These are phyloP conservation scores for Pythium myriotylum DNA, from an alignment of 352 stramenopile species.

Conservation along the genomic window DNA sequence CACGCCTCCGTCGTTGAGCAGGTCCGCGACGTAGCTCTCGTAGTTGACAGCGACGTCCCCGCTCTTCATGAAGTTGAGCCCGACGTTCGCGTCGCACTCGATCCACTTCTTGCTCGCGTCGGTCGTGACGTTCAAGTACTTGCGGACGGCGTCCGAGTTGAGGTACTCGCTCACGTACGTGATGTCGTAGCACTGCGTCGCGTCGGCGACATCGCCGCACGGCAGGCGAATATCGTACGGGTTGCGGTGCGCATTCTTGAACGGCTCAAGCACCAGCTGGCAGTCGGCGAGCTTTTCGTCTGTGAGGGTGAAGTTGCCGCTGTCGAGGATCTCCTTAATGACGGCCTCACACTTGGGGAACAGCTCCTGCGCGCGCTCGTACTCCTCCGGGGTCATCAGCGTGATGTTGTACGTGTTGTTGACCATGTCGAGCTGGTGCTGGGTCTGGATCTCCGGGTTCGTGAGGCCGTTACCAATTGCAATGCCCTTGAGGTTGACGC, in stretches of 20 bases:
- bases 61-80: constrained; percentile 24
- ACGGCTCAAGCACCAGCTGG: no score
- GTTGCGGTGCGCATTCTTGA: constrained; percentile 61
- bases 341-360: no score
- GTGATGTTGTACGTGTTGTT: constrained; percentile 71
- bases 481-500: constrained; percentile 51
- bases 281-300: background rate
- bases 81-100: constrained; percentile 88
- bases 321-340: no score
- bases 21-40: no score
- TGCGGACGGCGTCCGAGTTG: constrained; percentile 38
- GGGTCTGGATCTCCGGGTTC: constrained; percentile 43
- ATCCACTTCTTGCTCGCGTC: constrained; percentile 66
- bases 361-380: constrained; percentile 5
- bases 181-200: constrained; percentile 50
- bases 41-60: constrained; percentile 59
- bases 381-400: constrained; percentile 2
- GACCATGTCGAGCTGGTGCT: constrained; percentile 59
- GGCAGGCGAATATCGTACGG: constrained; percentile 78
- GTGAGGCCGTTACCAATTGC: constrained; percentile 66
- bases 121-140: constrained; percentile 40
- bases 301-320: constrained; percentile 8
- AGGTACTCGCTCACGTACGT: constrained; percentile 34
- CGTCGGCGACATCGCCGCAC: constrained; percentile 58
- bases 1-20: no score